Evolutionary conservation across 805 yeast genomes (phyloP).

Genomic region (Blastobotrys robertii): DNA sequence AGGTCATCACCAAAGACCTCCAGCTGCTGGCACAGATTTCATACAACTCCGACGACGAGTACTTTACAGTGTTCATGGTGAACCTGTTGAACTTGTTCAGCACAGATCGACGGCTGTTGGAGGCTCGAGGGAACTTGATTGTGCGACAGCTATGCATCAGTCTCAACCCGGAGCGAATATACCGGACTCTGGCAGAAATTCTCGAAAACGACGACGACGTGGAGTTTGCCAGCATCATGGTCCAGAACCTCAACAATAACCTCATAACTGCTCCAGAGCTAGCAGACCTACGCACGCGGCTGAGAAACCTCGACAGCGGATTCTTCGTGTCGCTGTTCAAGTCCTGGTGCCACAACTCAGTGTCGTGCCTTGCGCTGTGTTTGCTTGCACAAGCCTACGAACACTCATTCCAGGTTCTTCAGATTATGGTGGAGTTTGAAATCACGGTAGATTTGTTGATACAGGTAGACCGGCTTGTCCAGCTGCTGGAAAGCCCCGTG

Average conservation of each 20-base stretch:
- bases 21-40: conserved; percentile 67
- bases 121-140: conserved; percentile 71
- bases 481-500: conserved; percentile 84
- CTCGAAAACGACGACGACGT: conserved; percentile 50
- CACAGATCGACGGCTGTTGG: conserved; percentile 55
- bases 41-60: conserved; percentile 58
- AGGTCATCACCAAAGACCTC: conserved; percentile 64
- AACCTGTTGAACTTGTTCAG: conserved; percentile 63
- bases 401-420: conserved; percentile 72
- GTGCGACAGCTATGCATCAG: conserved; percentile 75
- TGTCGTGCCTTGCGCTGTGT: conserved; percentile 79
- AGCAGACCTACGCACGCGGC: conserved; percentile 52
- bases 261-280: conserved; percentile 81
- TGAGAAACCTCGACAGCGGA: conserved; percentile 50
- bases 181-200: conserved; percentile 68
- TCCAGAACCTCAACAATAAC: conserved; percentile 80
- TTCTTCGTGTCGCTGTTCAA: conserved; percentile 70
- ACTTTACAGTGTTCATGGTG: conserved; percentile 64
- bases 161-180: conserved; percentile 73
- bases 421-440: conserved; percentile 73
- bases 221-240: conserved; percentile 67
- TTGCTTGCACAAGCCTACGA: conserved; percentile 81
- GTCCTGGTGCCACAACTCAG: conserved; percentile 88
- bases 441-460: conserved; percentile 68
- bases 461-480: conserved; percentile 84